Evolutionary conservation across 441 rosid genomes (phyloP), one percentile per base, ranked within the genome.

Genomic region (Capsella rubella): DNA sequence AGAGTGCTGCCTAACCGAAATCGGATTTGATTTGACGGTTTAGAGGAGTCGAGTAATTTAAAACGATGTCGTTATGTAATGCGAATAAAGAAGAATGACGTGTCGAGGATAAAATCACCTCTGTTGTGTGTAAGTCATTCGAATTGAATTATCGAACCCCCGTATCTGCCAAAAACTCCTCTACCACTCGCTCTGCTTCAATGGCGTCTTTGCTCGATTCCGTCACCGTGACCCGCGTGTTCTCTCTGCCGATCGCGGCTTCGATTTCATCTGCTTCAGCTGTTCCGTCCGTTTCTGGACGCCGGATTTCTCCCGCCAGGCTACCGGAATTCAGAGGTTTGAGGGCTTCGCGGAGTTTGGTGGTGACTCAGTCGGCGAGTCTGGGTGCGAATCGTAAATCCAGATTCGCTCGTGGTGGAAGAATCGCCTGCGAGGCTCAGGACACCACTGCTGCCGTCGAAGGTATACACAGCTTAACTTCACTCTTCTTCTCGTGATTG

Each of bases 371-470:
- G 10, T 80, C 84, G 15, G 42, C 59, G 55, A 68, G 64, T 11
- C 75, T 37, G 35, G 21, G 50, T 12, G 47, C 32, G 46, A 53
- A 68, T 46, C 84, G 79, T 27, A 64, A 67, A 72, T 82, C 82
- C 51, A 11, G 58, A 67, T 49, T 61, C 53, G 14, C 70, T 67
- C 85, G 85, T 8, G 61, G 77, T 42, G 80, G 75, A 11, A 63
- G 82, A 57, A 77, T 90, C 74, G 78, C 79, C 5, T 90, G 89
- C 75, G 97, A 90, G 79, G 85, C 95, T 62, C 92, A 90, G 76
- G 84, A 92, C 18, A 82, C 88, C 43, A 86, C 97, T 18, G 84
- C 89, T 21, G 89, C 97, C 42, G 79, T 87, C 6, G 83, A 83
- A 73, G 97, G 99, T 94, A 11, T 55, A 53, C 64, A 86, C 1